Conservation (phyloP, 73 alveolate genomes). For the Blepharisma stoltei region DNA sequence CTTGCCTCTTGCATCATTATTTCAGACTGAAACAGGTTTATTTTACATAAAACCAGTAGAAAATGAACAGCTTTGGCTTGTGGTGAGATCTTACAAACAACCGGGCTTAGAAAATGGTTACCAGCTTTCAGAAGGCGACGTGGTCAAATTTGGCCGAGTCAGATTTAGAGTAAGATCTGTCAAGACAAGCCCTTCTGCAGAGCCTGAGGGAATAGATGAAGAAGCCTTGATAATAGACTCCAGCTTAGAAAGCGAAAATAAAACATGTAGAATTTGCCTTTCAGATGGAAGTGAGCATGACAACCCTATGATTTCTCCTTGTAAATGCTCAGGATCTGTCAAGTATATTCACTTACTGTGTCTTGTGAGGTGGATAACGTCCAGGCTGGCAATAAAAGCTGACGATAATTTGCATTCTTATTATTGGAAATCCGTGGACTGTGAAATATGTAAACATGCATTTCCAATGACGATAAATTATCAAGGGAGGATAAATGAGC, state of each 20-base stretch:
- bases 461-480: constrained; percentile 49
- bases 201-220: not conserved
- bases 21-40: not conserved
- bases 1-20: not conserved
- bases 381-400: constrained; percentile 41
- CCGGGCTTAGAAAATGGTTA: constrained; percentile 1
- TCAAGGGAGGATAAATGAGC: constrained; percentile 43
- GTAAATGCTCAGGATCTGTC: constrained; percentile 70
- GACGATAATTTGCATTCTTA: constrained; percentile 35
- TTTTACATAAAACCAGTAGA: constrained; percentile 6
- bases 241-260: not conserved
- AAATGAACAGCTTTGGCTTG: constrained; percentile 1
- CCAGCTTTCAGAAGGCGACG: constrained; percentile 6
- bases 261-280: constrained; percentile 4
- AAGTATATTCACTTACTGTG: constrained; percentile 58
- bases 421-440: constrained; percentile 48
- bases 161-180: not conserved
- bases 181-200: not conserved
- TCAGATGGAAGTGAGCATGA: constrained; percentile 38
- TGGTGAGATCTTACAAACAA: not conserved
- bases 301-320: constrained; percentile 64
- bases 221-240: not conserved
- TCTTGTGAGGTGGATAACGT: constrained; percentile 47
- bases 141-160: constrained; percentile 33
- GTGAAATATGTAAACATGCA: constrained; percentile 67